Percentiles rank a stretch among this genome's conserved stretches.
phyloP scores from a whole-genome alignment of 2,329 filamentous ascomycete genomes.

The Aspergillus tubingensis region DNA sequence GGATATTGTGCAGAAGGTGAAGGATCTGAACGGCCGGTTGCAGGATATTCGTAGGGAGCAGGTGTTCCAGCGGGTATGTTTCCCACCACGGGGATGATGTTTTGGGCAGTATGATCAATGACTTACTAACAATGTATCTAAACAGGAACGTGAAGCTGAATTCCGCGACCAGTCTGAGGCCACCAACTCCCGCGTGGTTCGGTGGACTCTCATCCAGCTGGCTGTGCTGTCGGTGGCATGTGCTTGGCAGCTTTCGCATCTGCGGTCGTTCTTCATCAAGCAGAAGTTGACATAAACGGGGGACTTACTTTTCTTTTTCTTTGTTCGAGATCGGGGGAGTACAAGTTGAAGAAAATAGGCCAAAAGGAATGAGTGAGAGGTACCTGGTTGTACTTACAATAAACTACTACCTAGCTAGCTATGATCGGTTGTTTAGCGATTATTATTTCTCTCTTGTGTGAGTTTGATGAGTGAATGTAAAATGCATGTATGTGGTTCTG shows the following conservation, averaged over 20 bases:
- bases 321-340: neutral
- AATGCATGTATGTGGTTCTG: neutral
- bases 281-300: conserved; percentile 85
- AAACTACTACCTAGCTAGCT: neutral
- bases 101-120: neutral
- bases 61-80: conserved; percentile 83
- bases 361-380: neutral
- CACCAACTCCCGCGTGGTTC: conserved; percentile 86
- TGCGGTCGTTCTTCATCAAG: conserved; percentile 99
- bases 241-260: conserved; percentile 94
- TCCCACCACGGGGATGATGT: neutral
- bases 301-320: neutral
- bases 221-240: conserved; percentile 82
- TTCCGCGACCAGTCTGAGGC: conserved; percentile 97
- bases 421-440: conserved; percentile 7
- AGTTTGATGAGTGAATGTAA: neutral
- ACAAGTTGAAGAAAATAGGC: neutral
- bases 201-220: conserved; percentile 92
- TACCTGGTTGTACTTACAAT: neutral
- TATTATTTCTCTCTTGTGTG: neutral
- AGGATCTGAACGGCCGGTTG: conserved; percentile 83
- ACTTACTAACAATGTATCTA: neutral
- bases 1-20: conserved; percentile 83
- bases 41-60: conserved; percentile 91
- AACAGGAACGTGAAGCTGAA: conserved; percentile 90